These are phyloP conservation scores for Xylariaceae sp. DNA, from an alignment of 2,329 filamentous ascomycete species.

Conservation along the genomic window DNA sequence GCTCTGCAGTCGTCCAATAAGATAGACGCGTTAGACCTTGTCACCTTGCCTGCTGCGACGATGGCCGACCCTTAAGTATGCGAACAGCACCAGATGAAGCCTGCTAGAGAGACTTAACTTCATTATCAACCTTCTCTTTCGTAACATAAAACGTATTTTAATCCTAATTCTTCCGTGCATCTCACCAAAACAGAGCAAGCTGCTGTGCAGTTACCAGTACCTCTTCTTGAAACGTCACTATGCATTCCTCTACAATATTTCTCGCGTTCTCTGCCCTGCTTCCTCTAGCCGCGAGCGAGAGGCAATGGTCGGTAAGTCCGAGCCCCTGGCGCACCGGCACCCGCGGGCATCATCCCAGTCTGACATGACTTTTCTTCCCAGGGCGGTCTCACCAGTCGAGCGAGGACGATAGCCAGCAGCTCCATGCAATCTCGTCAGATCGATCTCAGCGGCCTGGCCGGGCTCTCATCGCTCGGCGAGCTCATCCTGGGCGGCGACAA, in stretches of 20 bases:
- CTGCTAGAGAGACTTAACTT: too few species aligned
- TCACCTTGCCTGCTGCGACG: too few species aligned
- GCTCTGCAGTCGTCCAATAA: too few species aligned
- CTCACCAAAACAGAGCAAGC: background rate
- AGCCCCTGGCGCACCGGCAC: background rate
- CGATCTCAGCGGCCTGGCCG: slow-evolving; percentile 1
- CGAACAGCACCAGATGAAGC: too few species aligned
- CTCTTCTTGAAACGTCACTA: slow-evolving; percentile 2
- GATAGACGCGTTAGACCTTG: too few species aligned
- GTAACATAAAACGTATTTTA: too few species aligned
- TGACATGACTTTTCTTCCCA: slow-evolving; percentile 1
- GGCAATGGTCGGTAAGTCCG: slow-evolving; percentile 7
- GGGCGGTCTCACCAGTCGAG: slow-evolving; percentile 10
- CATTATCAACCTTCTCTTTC: too few species aligned
- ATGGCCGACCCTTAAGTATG: too few species aligned
- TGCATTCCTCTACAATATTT: slow-evolving; percentile 6
- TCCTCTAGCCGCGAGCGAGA: slow-evolving; percentile 4
- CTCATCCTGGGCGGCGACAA: slow-evolving; percentile 1
- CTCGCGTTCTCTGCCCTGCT: slow-evolving; percentile 6
- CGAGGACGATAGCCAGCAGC: slow-evolving; percentile 4
- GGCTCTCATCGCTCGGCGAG: slow-evolving; percentile 3
- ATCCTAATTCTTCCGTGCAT: too few species aligned
- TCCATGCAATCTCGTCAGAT: slow-evolving; percentile 4
- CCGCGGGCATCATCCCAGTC: background rate
- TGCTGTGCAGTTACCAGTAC: background rate